A percentile compares a stretch with the other conserved stretches of the same genome.
phyloP scores from a whole-genome alignment of 768 basidiomycete genomes.

The Megacollybia marginata region DNA sequence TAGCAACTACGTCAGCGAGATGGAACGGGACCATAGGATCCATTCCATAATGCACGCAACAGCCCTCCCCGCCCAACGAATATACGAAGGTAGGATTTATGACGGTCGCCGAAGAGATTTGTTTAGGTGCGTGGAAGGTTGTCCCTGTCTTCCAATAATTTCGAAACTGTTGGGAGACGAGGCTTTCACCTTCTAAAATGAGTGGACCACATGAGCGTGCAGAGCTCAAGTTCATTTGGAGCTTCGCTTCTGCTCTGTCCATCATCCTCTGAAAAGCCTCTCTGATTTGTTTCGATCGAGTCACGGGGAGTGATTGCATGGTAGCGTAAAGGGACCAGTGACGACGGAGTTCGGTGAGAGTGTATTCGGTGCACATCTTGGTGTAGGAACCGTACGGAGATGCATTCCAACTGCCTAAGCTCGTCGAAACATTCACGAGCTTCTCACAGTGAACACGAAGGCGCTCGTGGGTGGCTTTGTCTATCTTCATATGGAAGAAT shows the following conservation, averaged over 20 bases:
- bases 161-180: constrained; percentile 14
- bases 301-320: constrained; percentile 17
- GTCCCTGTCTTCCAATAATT: constrained; percentile 38
- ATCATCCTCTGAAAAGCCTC: constrained; percentile 16
- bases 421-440: constrained; percentile 9
- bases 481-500: constrained; percentile 18
- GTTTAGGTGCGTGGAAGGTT: constrained; percentile 16
- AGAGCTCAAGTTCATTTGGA: constrained; percentile 1
- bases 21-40: constrained; percentile 37
- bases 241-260: neutral
- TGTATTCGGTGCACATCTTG: constrained; percentile 10
- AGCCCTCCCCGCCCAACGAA: constrained; percentile 28
- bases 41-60: constrained; percentile 35
- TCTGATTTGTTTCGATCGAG: constrained; percentile 13
- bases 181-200: constrained; percentile 5
- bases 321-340: constrained; percentile 15
- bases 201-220: constrained; percentile 32
- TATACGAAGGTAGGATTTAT: constrained; percentile 42
- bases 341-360: constrained; percentile 14
- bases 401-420: constrained; percentile 9
- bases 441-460: constrained; percentile 11
- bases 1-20: constrained; percentile 22
- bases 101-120: constrained; percentile 15
- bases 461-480: constrained; percentile 6
- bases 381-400: constrained; percentile 11